Evolutionary conservation across 2,329 filamentous ascomycete genomes (phyloP).

Genomic region (Paradendryphiella salina): DNA sequence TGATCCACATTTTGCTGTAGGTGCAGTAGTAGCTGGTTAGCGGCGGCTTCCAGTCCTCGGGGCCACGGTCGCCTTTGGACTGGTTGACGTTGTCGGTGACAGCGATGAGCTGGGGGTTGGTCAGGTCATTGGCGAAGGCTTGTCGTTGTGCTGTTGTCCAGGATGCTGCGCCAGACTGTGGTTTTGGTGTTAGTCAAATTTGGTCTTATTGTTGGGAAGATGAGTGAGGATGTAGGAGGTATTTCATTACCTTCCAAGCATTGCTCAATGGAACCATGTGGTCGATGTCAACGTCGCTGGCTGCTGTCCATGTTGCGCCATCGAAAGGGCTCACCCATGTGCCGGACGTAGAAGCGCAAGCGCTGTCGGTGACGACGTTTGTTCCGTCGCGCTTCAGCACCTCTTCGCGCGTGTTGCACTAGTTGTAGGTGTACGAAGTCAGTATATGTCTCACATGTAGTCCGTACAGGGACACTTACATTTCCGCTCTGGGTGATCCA

Average conservation of each 20-base stretch:
- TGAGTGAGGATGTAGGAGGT: background rate
- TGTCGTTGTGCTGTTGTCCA: conserved; percentile 72
- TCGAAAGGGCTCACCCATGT: conserved; percentile 75
- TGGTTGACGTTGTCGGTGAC: conserved; percentile 79
- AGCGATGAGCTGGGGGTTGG: conserved; percentile 74
- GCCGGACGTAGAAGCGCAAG: conserved; percentile 67
- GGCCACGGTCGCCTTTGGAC: conserved; percentile 71
- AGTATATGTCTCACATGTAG: no score
- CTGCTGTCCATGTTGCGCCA: conserved; percentile 68
- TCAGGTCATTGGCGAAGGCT: conserved; percentile 76
- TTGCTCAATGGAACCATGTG: conserved; percentile 81
- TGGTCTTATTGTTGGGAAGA: background rate
- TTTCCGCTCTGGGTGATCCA: conserved; percentile 65
- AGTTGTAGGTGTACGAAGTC: no score
- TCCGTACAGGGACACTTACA: no score
- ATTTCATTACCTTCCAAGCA: conserved; percentile 67
- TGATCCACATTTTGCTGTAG: conserved; percentile 76
- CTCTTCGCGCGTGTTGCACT: conserved; percentile 75
- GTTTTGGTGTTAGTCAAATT: background rate
- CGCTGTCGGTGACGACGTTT: conserved; percentile 60
- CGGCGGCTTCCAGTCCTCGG: conserved; percentile 74
- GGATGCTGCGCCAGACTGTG: conserved; percentile 65
- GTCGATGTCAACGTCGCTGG: conserved; percentile 77
- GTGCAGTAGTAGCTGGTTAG: conserved; percentile 69
- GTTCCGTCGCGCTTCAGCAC: conserved; percentile 75